Base-by-base conservation (phyloP, 176 grass and related monocot species). In the Oryza punctata region DNA sequence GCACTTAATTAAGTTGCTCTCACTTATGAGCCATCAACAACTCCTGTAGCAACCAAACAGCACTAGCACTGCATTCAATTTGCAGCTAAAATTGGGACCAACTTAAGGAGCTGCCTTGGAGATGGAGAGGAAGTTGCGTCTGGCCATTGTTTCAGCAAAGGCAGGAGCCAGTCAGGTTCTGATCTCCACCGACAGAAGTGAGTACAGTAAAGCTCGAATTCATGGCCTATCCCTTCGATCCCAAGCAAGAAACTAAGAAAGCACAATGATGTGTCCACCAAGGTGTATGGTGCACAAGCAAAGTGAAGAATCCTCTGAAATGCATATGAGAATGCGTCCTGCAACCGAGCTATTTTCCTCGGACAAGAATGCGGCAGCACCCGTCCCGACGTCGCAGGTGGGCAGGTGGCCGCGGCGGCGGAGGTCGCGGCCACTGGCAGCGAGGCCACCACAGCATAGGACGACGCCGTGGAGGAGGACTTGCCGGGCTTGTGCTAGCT, bases 231-330 rank as follows among this genome's bases (percentile, higher is more conserved):
- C 33, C 33, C 33, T 35, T 35, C 33, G 4, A 35, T 35, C n/a
- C 85, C 54, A 79, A 67, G 63, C 69, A 83, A 86, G 70, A 33
- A 33, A 33, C 4, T 73, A 83, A 82, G 68, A 60, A 49, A 74
- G 75, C 69, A 83, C 84, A 87, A 44, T 67, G 84, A 89, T 81
- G 81, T 41, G 81, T 41, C n/a, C 87, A 81, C 86, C 27, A 76
- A 15, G 61, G 74, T 70, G 18, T 38, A 41, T 26, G 77, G 66
- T 72, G 83, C 72, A 72, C 32, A 75, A 45, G 8, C 73, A 37
- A 82, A 73, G 72, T 67, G 72, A 67, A 35, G 67, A 90, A 86
- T 86, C 88, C 2, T 59, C 72, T 45, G 72, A 70, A 35, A 35
- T 35, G 33, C 33, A 24, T 23, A 26, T 82, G 19, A 38, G 37